Percentiles rank a stretch among this genome's conserved stretches.
Conservation (phyloP, 768 basidiomycete genomes). For the Lactarius pseudohatsudake region DNA sequence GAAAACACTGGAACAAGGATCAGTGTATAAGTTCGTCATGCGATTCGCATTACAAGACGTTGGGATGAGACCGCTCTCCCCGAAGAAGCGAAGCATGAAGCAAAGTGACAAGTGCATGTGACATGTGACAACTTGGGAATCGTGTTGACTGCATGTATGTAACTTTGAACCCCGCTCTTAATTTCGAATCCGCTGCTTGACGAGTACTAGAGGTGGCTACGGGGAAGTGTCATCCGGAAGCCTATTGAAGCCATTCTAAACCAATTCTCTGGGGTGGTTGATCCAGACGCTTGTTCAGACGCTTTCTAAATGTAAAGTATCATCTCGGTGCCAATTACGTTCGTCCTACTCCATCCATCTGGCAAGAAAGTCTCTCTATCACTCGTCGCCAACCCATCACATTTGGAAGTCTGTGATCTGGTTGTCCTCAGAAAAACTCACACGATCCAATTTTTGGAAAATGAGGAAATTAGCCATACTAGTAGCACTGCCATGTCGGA, state of each 20-base stretch:
- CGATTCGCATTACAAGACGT: too few relatives aligned
- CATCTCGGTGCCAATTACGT: constrained; percentile 99
- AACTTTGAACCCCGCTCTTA: too few relatives aligned
- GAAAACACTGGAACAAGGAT: too few relatives aligned
- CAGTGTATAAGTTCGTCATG: too few relatives aligned
- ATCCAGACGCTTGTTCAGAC: constrained; percentile 41
- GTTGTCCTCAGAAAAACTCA: constrained; percentile 99
- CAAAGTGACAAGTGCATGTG: too few relatives aligned
- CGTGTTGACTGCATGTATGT: too few relatives aligned
- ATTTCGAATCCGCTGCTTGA: too few relatives aligned
- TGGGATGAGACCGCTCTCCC: too few relatives aligned
- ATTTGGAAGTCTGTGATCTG: constrained; percentile 95
- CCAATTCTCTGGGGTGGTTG: constrained; percentile 79
- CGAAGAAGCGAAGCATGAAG: too few relatives aligned
- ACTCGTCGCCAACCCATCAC: constrained; percentile 97
- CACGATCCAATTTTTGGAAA: constrained; percentile 92
- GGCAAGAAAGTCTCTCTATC: constrained; percentile 98
- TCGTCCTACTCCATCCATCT: constrained; percentile 82
- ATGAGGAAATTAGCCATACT: constrained; percentile 75
- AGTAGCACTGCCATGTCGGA: constrained; percentile 62
- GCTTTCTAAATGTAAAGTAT: constrained; percentile 94
- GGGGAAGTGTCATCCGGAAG: constrained; percentile 79
- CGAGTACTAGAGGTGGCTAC: too few relatives aligned
- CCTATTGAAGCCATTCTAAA: constrained; percentile 97
- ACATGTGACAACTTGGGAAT: too few relatives aligned